Conservation (phyloP, 2,329 filamentous ascomycete genomes). For the Paecilomyces sp. region DNA sequence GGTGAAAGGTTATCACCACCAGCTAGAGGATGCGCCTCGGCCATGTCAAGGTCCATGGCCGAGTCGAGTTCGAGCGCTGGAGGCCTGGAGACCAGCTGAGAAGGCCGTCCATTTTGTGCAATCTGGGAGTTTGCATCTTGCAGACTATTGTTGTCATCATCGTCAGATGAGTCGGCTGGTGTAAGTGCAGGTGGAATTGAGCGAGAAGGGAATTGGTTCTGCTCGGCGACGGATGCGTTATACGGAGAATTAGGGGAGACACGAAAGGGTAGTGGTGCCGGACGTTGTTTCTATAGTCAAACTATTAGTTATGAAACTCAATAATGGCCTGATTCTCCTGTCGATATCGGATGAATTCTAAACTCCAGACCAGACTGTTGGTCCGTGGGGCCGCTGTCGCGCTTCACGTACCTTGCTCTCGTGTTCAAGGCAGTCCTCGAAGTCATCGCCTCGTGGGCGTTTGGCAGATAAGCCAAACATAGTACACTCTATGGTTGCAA, state of each 20-base stretch:
- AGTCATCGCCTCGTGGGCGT: conserved; percentile 38
- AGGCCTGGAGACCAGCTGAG: conserved; percentile 3
- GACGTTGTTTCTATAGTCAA: conserved; percentile 21
- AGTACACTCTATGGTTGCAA: conserved; percentile 1
- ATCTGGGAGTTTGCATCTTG: conserved; percentile 4
- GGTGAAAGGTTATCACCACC: conserved; percentile 12
- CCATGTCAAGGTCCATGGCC: conserved; percentile 24
- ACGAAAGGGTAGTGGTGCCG: conserved; percentile 18
- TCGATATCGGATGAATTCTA: neutral
- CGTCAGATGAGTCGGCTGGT: conserved; percentile 29
- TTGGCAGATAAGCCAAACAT: conserved; percentile 19
- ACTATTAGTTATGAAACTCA: conserved; percentile 5
- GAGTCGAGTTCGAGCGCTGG: conserved; percentile 6
- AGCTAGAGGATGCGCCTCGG: conserved; percentile 10
- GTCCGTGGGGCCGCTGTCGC: neutral
- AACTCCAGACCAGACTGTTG: neutral
- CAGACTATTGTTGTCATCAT: conserved; percentile 14
- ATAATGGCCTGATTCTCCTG: neutral
- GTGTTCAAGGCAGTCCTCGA: conserved; percentile 42
- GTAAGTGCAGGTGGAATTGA: conserved; percentile 22
- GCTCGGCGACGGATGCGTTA: conserved; percentile 10
- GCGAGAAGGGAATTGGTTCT: conserved; percentile 7
- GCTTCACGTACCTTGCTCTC: conserved; percentile 18
- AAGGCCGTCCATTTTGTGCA: conserved; percentile 1
- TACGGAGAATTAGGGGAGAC: conserved; percentile 16